These are phyloP conservation scores for Scenedesmus sp. DNA, from an alignment of 163 green algal species.

Conservation along the genomic window DNA sequence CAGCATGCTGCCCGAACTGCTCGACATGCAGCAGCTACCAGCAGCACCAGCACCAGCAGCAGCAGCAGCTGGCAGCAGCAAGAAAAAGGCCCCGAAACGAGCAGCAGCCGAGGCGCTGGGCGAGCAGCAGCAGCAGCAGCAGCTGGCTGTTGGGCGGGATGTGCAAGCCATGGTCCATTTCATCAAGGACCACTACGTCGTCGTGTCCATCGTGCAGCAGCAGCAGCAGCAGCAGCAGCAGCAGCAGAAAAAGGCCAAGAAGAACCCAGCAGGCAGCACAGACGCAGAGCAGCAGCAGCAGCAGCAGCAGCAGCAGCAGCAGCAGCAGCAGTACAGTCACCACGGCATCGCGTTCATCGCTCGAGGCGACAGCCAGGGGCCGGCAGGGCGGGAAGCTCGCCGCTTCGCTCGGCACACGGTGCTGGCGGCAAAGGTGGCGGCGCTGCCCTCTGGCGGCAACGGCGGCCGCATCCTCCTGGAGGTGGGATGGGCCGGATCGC, in stretches of 20 bases:
- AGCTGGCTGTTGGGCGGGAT: conserved; percentile 39
- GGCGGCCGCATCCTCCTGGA: conserved; percentile 64
- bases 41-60: conserved; percentile 39
- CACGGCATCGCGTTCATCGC: conserved; percentile 60
- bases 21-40: neutral
- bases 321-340: conserved; percentile 37
- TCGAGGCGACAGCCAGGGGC: conserved; percentile 55
- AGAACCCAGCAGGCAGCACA: neutral
- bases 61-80: conserved; percentile 33
- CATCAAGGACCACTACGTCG: conserved; percentile 72
- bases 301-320: neutral
- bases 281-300: conserved; percentile 27
- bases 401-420: conserved; percentile 22
- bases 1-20: conserved; percentile 1
- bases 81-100: neutral
- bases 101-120: neutral
- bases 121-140: conserved; percentile 27
- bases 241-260: conserved; percentile 44
- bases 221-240: conserved; percentile 39
- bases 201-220: conserved; percentile 69
- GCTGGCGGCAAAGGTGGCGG: conserved; percentile 50
- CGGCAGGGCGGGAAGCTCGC: neutral
- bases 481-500: conserved; percentile 10
- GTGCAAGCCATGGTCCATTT: conserved; percentile 73
- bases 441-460: conserved; percentile 54